Base-by-base conservation (phyloP, 2,329 filamentous ascomycete genomes). In the Plectosphaerella plurivora region DNA sequence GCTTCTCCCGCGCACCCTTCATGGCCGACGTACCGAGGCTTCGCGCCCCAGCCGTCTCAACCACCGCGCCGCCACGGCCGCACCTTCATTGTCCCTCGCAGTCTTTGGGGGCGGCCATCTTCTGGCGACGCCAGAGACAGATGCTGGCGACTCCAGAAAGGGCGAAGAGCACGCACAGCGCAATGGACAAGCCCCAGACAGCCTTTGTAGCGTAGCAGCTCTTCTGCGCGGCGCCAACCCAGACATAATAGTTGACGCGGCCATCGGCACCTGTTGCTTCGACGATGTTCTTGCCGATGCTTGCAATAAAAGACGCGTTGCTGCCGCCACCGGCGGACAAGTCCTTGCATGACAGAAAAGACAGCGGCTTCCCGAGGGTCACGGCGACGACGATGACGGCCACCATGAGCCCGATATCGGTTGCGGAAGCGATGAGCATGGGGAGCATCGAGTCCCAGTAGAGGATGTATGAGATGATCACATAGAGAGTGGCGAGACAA, bases 181-280 rank as follows among this genome's bases (percentile, higher is more conserved):
- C 85, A 68, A 96, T 92, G 67, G 84, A 82, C 55, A 96, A 71
- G 1, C 91, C 91, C 92, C 91, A 96, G 59, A 94, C 82, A 15
- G 88, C 83, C 78, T 96, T 95, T 68, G 91, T 84, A 74, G 94
- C 85, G 63, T 86, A 84, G 73, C 92, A 97, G 51, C 88, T 88
- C 16, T 79, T 68, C 66, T 76, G 77, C 60, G 76, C 77, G 4
- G 75, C 72, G 51, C 75, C 75, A 20, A 77, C 74, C 68, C 80
- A 79, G 45, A 73, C 65, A 50, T 75, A 67, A 62, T 74, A 77
- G 56, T 70, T 71, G 35, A 65, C 52, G 15, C 57, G 48, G 36
- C 53, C 47, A 25, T 58, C 57, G 56, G 61, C 59, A 47, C 60
- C 55, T 52, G 61, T 61, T n/a, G 63, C 57, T 52, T 62, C 60